phyloP scores from a whole-genome alignment of 352 stramenopile genomes.

The Phytopythium ostracodes region DNA sequence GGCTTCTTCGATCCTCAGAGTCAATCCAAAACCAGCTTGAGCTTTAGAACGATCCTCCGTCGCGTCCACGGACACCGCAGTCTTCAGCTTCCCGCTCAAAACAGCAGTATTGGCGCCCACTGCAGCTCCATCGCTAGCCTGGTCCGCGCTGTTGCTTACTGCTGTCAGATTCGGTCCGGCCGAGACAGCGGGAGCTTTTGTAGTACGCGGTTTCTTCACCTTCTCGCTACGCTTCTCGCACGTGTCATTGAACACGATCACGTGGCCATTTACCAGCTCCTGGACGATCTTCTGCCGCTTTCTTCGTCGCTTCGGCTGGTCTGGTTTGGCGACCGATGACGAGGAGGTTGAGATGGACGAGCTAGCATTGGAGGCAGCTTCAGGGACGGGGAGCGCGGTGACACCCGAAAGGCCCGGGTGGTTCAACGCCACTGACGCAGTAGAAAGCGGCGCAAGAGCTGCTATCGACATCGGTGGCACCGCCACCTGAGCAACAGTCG shows the following conservation, averaged over 20 bases:
- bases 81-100: background rate
- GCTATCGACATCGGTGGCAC: no score
- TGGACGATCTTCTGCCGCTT: constrained; percentile 48
- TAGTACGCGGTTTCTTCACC: constrained; percentile 38
- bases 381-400: background rate
- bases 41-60: background rate
- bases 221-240: constrained; percentile 62
- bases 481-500: background rate
- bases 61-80: background rate
- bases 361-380: background rate
- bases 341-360: background rate
- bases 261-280: constrained; percentile 34
- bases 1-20: background rate
- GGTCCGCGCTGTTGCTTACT: background rate
- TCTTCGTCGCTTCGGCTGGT: constrained; percentile 19
- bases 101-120: background rate
- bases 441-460: background rate
- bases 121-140: background rate
- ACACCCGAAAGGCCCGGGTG: background rate
- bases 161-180: background rate
- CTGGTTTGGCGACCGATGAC: background rate
- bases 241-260: constrained; percentile 48
- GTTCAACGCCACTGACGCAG: background rate
- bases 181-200: constrained; percentile 10
- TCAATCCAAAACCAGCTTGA: background rate